phyloP scores from a whole-genome alignment of 345 rosid species.

The Euphorbia pulcherrima region DNA sequence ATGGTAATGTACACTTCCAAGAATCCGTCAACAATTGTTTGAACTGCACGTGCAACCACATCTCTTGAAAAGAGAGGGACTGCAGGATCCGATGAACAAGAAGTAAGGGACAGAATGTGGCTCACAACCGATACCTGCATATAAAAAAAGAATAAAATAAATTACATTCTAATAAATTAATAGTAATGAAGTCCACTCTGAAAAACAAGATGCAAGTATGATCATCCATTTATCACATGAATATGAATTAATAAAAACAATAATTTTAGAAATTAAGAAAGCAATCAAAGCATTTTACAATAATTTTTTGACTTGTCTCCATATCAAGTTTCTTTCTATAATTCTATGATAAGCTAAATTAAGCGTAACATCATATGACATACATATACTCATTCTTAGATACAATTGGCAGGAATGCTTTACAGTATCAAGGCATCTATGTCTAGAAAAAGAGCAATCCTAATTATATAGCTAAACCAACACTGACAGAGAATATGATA shows the following conservation, averaged over 20 bases:
- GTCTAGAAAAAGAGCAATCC: neutral
- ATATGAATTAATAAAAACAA: neutral
- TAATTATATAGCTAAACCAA: neutral
- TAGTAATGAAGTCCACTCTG: neutral
- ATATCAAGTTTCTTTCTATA: neutral
- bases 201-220: neutral
- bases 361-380: neutral
- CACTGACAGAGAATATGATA: too few species aligned
- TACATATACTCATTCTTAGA: neutral
- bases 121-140: conserved; percentile 81
- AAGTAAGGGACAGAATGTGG: conserved; percentile 66
- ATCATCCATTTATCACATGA: neutral
- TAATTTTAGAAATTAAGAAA: neutral
- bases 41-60: conserved; percentile 52
- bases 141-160: conserved; percentile 19
- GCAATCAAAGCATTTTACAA: neutral
- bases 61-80: conserved; percentile 68
- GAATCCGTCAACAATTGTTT: conserved; percentile 87
- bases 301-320: neutral
- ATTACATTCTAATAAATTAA: neutral
- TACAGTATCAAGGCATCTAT: neutral
- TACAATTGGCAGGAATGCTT: neutral
- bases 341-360: neutral
- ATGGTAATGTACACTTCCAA: conserved; percentile 57
- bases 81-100: conserved; percentile 56